Percentiles rank a stretch among this genome's conserved stretches.
Conservation (phyloP, 2,329 filamentous ascomycete genomes). For the Cladophialophora immunda region DNA sequence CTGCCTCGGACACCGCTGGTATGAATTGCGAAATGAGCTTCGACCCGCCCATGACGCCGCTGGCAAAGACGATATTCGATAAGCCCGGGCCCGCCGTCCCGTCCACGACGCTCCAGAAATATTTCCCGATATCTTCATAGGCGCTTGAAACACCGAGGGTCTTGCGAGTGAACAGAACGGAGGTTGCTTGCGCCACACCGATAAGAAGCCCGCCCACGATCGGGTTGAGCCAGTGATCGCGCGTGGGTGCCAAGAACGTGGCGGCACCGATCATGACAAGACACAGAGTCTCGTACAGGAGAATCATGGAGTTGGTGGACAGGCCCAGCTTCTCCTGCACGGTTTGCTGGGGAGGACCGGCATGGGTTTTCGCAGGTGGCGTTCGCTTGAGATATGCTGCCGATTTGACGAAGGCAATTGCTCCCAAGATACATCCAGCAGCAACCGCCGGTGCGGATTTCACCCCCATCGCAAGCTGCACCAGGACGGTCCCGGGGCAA, state of each 20-base stretch:
- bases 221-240: constrained; percentile 52
- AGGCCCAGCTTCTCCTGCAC: constrained; percentile 34
- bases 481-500: constrained; percentile 71
- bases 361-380: constrained; percentile 5
- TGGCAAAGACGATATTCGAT: constrained; percentile 62
- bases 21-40: constrained; percentile 36
- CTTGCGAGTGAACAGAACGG: constrained; percentile 61
- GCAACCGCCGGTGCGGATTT: constrained; percentile 62
- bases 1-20: constrained; percentile 24
- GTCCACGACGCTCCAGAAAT: constrained; percentile 57
- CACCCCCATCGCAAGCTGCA: constrained; percentile 66
- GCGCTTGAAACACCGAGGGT: constrained; percentile 69
- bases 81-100: constrained; percentile 44
- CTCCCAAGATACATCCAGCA: constrained; percentile 64
- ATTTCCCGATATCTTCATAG: constrained; percentile 68
- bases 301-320: constrained; percentile 43
- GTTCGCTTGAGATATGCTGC: constrained; percentile 27
- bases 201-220: constrained; percentile 67
- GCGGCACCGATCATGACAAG: constrained; percentile 50
- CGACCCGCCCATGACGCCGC: constrained; percentile 56
- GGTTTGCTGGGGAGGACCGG: constrained; percentile 28
- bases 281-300: constrained; percentile 56
- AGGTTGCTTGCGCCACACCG: constrained; percentile 65
- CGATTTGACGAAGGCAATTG: constrained; percentile 49
- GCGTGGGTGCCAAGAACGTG: constrained; percentile 30